Percentiles rank a stretch among this genome's conserved stretches.
Conservation (phyloP, 2,329 filamentous ascomycete species). For the Zasmidium citrigriseum region DNA sequence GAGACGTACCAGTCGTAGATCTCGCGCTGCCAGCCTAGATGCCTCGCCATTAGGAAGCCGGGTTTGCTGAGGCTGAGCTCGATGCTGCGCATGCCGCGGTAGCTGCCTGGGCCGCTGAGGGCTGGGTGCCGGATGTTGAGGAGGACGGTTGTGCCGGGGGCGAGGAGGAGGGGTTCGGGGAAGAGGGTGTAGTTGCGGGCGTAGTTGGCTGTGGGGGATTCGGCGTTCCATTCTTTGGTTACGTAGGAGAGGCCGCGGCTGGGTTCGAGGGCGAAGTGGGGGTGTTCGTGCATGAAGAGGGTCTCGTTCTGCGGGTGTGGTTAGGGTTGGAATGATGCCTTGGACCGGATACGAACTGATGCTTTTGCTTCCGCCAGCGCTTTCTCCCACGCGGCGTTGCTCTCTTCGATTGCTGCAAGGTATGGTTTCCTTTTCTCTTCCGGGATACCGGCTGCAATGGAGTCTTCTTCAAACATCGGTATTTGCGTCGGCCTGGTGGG, state of each 20-base stretch:
- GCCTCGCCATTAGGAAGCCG: slow-evolving; percentile 27
- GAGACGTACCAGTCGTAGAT: slow-evolving; percentile 41
- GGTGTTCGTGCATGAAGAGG: slow-evolving; percentile 6
- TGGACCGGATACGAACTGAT: neutral
- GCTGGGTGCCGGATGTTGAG: slow-evolving; percentile 35
- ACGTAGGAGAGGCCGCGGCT: neutral
- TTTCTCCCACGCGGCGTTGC: neutral
- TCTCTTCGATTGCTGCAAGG: neutral
- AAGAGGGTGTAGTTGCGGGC: slow-evolving; percentile 31
- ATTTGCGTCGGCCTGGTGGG: neutral
- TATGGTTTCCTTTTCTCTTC: neutral
- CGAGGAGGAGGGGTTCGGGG: slow-evolving; percentile 39
- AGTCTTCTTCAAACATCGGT: neutral
- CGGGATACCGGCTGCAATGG: neutral
- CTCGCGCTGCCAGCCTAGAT: slow-evolving; percentile 34
- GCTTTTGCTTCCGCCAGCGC: neutral
- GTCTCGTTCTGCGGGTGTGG: neutral
- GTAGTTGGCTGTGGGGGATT: neutral
- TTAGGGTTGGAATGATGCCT: too few species aligned
- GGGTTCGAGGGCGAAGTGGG: neutral
- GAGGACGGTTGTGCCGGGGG: slow-evolving; percentile 26
- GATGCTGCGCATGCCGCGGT: slow-evolving; percentile 24
- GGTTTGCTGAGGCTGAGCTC: slow-evolving; percentile 3
- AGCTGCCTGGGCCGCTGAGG: slow-evolving; percentile 40
- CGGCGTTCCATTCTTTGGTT: neutral